Evolutionary conservation across 1,284 basidiomycete species (phyloP).

Genomic region (Ustilago hordei): DNA sequence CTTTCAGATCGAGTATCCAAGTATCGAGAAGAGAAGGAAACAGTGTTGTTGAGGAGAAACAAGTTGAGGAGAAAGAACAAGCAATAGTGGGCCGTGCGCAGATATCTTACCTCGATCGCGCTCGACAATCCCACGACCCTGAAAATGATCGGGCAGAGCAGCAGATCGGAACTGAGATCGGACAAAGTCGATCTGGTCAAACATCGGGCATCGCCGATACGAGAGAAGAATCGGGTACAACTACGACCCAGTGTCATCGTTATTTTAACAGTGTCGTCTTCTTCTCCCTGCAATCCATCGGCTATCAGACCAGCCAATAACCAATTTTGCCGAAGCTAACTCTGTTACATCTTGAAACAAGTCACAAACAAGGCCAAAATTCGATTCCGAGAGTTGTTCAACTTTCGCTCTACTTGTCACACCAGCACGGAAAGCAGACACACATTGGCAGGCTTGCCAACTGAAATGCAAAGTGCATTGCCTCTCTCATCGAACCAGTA

Average conservation of each 20-base stretch:
- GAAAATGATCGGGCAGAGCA: no score
- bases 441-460: not conserved
- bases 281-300: constrained; percentile 2
- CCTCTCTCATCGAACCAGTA: not conserved
- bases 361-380: not conserved
- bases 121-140: no score
- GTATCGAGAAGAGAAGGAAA: not conserved
- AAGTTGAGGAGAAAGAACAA: not conserved
- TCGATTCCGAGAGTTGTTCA: not conserved
- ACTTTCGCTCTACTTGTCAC: not conserved
- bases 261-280: not conserved
- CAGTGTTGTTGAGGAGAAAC: not conserved
- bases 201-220: no score
- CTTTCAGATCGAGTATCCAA: not conserved
- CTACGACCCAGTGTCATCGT: no score
- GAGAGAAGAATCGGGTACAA: no score
- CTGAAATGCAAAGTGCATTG: constrained; percentile 1
- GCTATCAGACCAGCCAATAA: not conserved
- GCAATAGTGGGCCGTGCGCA: not conserved
- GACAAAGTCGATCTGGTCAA: no score
- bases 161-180: no score
- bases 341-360: not conserved
- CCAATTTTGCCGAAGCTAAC: not conserved
- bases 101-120: constrained; percentile 1
- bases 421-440: not conserved